A percentile compares a stretch with the other conserved stretches of the same genome.
These are phyloP conservation scores for Pleurotus giganteus DNA, from an alignment of 768 basidiomycete genomes.

Conservation along the genomic window DNA sequence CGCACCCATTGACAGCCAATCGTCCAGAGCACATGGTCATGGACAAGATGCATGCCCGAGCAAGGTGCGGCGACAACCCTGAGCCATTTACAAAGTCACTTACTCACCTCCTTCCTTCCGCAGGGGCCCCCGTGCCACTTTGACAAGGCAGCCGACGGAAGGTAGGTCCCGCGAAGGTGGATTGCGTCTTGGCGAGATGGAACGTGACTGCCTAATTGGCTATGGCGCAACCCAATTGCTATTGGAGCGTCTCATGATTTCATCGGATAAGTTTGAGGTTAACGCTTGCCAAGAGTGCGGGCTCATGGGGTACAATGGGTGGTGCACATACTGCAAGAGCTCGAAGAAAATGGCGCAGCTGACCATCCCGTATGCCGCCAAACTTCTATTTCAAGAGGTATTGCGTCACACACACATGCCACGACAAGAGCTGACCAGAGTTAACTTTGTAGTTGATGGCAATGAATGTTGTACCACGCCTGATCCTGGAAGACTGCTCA, in stretches of 20 bases:
- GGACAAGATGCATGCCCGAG: constrained; percentile 99
- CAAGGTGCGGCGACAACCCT: constrained; percentile 54
- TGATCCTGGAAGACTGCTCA: constrained; percentile 79
- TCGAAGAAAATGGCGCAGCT: constrained; percentile 95
- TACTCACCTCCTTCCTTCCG: not conserved
- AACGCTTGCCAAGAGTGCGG: constrained; percentile 95
- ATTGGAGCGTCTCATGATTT: constrained; percentile 97
- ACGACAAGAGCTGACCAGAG: not conserved
- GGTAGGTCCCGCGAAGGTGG: constrained; percentile 98
- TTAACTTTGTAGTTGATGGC: constrained; percentile 73
- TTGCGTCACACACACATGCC: constrained; percentile 16
- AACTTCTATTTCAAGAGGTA: constrained; percentile 89
- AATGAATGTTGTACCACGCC: constrained; percentile 92
- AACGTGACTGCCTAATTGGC: constrained; percentile 96
- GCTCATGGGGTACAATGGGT: constrained; percentile 90
- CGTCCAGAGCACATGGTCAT: constrained; percentile 93
- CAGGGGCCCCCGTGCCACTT: constrained; percentile 92
- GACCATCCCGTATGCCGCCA: constrained; percentile 95
- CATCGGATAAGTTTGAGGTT: constrained; percentile 96
- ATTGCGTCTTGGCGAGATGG: constrained; percentile 97
- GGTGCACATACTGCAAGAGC: constrained; percentile 98
- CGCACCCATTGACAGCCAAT: constrained; percentile 16
- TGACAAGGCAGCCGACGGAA: constrained; percentile 98
- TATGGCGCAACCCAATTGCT: constrained; percentile 98
- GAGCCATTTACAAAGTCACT: constrained; percentile 12